phyloP scores from a whole-genome alignment of 139 green algal genomes.

The Eudorina sp. region DNA sequence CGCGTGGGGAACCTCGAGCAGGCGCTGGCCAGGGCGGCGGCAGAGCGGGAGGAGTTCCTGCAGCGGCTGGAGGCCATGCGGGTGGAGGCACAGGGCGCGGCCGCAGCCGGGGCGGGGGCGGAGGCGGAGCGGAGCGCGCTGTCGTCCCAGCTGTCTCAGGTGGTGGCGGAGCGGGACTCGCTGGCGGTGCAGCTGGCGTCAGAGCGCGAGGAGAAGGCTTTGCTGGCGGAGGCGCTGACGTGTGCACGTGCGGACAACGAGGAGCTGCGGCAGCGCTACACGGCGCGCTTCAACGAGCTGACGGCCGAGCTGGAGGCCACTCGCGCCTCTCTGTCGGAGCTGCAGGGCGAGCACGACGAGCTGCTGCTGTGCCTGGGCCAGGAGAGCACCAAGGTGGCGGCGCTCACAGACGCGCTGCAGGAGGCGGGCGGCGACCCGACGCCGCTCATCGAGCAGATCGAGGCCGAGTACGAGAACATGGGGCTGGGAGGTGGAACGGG shows the following conservation, averaged over 20 bases:
- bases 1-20: neutral
- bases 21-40: neutral
- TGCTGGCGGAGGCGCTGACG: slow-evolving; percentile 23
- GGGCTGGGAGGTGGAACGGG: neutral
- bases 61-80: neutral
- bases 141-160: neutral
- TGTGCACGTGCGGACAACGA: neutral
- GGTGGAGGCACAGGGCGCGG: neutral
- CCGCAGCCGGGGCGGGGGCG: neutral
- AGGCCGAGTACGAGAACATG: slow-evolving; percentile 59
- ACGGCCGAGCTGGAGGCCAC: slow-evolving; percentile 29
- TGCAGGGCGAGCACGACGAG: slow-evolving; percentile 47
- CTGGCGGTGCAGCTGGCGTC: neutral
- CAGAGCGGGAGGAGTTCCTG: neutral
- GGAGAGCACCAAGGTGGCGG: slow-evolving; percentile 55
- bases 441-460: slow-evolving; percentile 41
- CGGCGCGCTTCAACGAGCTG: neutral
- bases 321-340: neutral
- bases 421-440: slow-evolving; percentile 50
- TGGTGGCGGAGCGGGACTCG: neutral
- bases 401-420: slow-evolving; percentile 47
- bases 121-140: neutral
- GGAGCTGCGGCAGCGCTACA: slow-evolving; percentile 12
- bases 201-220: slow-evolving; percentile 14
- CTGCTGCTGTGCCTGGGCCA: slow-evolving; percentile 64